phyloP scores from a whole-genome alignment of 345 rosid genomes.

The Angophora floribunda region DNA sequence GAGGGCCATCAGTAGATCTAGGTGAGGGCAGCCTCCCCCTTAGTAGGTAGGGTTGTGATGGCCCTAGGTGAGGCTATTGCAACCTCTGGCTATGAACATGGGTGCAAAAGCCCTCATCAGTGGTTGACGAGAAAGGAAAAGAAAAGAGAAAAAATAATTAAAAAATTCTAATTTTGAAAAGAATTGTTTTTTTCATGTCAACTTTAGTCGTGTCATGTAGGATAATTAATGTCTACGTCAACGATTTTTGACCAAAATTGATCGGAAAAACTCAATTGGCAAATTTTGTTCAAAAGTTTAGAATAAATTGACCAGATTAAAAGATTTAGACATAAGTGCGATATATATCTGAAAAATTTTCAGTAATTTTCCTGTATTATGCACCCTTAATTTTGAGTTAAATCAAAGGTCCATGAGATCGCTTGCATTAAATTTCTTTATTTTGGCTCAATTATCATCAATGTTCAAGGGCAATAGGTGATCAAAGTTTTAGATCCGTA shows the following conservation, averaged over 20 bases:
- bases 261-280: background rate
- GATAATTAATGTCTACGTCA: too few relatives aligned
- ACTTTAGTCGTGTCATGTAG: too few relatives aligned
- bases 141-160: too few relatives aligned
- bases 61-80: background rate
- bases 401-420: background rate
- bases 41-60: background rate
- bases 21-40: background rate
- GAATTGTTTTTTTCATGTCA: too few relatives aligned
- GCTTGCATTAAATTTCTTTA: background rate
- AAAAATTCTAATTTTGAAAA: too few relatives aligned
- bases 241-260: background rate
- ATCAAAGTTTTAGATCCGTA: background rate
- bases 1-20: background rate
- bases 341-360: fast-evolving
- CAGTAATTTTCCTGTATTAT: too few relatives aligned
- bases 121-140: fast-evolving
- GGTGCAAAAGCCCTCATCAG: background rate
- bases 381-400: background rate
- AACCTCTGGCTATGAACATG: background rate
- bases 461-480: background rate
- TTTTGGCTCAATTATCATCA: background rate
- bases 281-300: background rate
- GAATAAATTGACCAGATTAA: background rate
- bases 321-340: too few relatives aligned